Evolutionary conservation across 768 basidiomycete genomes (phyloP), one percentile per base, ranked within the genome.

Genomic region (Boletus insuetus): DNA sequence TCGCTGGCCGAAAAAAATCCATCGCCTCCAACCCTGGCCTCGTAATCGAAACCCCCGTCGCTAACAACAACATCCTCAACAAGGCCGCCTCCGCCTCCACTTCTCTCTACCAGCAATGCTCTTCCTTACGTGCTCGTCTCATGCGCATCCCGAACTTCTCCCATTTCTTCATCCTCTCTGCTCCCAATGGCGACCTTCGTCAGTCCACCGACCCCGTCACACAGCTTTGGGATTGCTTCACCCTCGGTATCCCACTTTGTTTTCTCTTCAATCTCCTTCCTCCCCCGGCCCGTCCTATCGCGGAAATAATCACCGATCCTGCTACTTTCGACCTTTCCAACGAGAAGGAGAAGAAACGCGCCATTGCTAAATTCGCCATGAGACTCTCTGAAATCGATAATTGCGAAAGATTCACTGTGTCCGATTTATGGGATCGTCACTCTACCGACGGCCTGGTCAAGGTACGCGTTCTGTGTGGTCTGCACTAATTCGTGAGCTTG

Each of bases 401-500:
- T 53, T 87, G 87, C 63, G 87, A 91, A 66, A 82, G 84, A 44
- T 98, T 98, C 73, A 93, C 91, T 0, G 86, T 98, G 16, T 89
- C 89, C 32, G 96, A 98, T 71, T 76, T 98, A 46, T 91, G 88
- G 83, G 85, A 90, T 66, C 83, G 90, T 44, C 89, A 91, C 63
- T 93, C 94, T 37, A 97, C 91, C 6, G 94, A 95, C 63, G 94
- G 93, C 6, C 78, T 98, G 58, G 95, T 98, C 66, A 97, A 97
- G 85, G 95, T 95, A 51, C 58, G 81, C 73, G 10, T 17, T 43
- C 6, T 59, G 46, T 17, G 2, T 31, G 12, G 26, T 39, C 40
- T 44, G 7, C 29, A 37, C 39, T 34, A 1, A 17, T 42, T 41
- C 47, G 29, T 48, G 29, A 38, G 17, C 41, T 47, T 56, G 31